phyloP scores from a whole-genome alignment of 2,329 filamentous ascomycete species.

The Fusarium nematophilum region DNA sequence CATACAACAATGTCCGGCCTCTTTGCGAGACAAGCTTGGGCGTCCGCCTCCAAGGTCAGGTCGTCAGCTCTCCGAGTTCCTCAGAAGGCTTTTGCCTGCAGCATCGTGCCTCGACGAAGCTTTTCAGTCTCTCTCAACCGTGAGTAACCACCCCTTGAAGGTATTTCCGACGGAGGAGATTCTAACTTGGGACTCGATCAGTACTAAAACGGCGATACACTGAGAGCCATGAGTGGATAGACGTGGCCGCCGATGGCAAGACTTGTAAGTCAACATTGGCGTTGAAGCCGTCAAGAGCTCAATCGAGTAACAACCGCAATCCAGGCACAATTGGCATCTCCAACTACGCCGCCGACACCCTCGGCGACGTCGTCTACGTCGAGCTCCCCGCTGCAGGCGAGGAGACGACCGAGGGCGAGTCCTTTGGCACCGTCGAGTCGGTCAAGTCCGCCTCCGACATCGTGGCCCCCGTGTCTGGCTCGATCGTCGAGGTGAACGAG shows the following conservation, averaged over 20 bases:
- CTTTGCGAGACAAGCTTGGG: constrained; percentile 41
- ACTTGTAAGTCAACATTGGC: constrained; percentile 34
- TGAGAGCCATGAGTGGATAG: constrained; percentile 93
- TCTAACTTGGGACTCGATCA: constrained; percentile 1
- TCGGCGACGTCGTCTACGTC: constrained; percentile 92
- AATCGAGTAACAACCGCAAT: neutral
- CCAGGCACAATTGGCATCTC: constrained; percentile 81
- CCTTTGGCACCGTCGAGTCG: constrained; percentile 89
- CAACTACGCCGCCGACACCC: constrained; percentile 82
- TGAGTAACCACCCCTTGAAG: constrained; percentile 4
- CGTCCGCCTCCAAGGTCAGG: constrained; percentile 37
- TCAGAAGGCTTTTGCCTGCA: constrained; percentile 29
- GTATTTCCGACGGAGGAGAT: neutral
- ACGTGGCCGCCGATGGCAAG: constrained; percentile 75
- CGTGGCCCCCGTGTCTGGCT: constrained; percentile 81
- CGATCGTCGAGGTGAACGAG: constrained; percentile 75
- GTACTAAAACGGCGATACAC: constrained; percentile 68
- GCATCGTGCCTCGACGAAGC: constrained; percentile 34
- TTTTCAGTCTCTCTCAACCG: constrained; percentile 42
- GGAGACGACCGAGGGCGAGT: constrained; percentile 75
- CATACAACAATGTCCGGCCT: constrained; percentile 41
- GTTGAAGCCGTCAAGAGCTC: neutral
- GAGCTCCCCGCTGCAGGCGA: constrained; percentile 79
- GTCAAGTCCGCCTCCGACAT: constrained; percentile 95
- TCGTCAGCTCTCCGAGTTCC: constrained; percentile 36